These are phyloP conservation scores for Saturnispora kantuleensis DNA, from an alignment of 805 yeast species.

Conservation along the genomic window DNA sequence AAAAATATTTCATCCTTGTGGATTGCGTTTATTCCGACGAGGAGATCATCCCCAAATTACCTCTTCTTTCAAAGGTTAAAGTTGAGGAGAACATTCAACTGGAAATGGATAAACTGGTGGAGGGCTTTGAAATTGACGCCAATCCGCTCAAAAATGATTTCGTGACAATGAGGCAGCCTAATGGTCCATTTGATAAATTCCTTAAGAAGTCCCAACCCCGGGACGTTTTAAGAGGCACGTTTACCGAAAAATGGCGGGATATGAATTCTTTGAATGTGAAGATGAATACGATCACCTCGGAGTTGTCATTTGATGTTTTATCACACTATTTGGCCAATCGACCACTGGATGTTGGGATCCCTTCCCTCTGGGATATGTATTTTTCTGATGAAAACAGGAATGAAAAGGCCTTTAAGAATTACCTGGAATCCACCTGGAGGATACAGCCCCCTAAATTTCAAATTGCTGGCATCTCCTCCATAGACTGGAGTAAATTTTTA, in stretches of 20 bases:
- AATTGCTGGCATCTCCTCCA: not conserved
- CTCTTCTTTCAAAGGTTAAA: slow-evolving; percentile 27
- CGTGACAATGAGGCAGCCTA: not conserved
- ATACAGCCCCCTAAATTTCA: not conserved
- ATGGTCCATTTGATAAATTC: slow-evolving; percentile 4
- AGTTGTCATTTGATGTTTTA: slow-evolving; percentile 2
- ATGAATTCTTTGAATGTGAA: slow-evolving; percentile 2
- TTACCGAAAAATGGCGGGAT: slow-evolving; percentile 1
- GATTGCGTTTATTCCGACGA: slow-evolving; percentile 71
- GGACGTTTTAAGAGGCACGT: slow-evolving; percentile 1
- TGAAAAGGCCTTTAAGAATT: not conserved
- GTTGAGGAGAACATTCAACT: slow-evolving; percentile 30
- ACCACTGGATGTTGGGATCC: not conserved
- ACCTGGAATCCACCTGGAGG: not conserved
- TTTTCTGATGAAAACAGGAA: not conserved
- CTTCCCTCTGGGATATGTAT: slow-evolving; percentile 6
- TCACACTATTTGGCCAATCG: not conserved
- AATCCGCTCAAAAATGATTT: too few species aligned
- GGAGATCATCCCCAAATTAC: slow-evolving; percentile 34
- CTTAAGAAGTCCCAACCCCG: not conserved
- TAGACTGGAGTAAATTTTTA: slow-evolving; percentile 2
- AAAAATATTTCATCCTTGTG: slow-evolving; percentile 38
- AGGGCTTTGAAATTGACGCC: slow-evolving; percentile 10
- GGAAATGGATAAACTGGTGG: slow-evolving; percentile 40
- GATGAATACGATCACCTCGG: not conserved